Base-by-base conservation (phyloP, 106 monocot species). In the Cymbidium sinense region DNA sequence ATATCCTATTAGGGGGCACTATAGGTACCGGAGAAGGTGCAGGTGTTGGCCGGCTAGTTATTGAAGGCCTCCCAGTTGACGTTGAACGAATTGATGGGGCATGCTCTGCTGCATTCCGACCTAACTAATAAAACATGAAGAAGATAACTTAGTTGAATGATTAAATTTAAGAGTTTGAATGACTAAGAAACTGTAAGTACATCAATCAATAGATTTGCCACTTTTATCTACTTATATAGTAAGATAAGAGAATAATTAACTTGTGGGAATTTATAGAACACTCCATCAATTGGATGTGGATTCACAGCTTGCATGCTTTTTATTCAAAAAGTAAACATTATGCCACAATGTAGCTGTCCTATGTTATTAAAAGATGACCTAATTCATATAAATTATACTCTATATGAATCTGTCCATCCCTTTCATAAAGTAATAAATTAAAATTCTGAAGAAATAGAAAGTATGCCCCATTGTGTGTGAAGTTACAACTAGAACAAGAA, bases 31-130 rank as follows among this genome's bases (percentile, higher is more conserved):
- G 36, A 7, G 71, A 21, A 36, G 71, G 71, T 39, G 36, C 21
- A 36, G 81, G 81, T 15, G 84, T 50, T 77, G 83, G 23, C 31
- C 85, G 83, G n/a, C 70, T 75, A 43, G 86, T 67, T 43, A 87
- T 55, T 36, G 88, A 83, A 28, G 92, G 75, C 39, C 92, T 94
- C 61, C 94, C 98, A 20, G 92, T 77, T 43, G 92, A 94, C 78
- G 85, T 82, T 34, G 98, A 90, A 61, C 92, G 88, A 51, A 82
- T 78, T 35, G 90, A 7, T 70, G 94, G 79, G 52, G 74, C 34
- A 43, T 82, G 86, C 35, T 98, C 93, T 81, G 85, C 62, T 74
- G 86, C 76, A 85, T 94, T 99, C 84, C 92, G 85, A 87, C 92
- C 98, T 94, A 94, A 82, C 98, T 99, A 94, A 90, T 91, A 73